Percentiles rank a stretch among this genome's conserved stretches.
Evolutionary conservation across 345 rosid genomes (phyloP).

Genomic region (Arabidopsis arenosa): DNA sequence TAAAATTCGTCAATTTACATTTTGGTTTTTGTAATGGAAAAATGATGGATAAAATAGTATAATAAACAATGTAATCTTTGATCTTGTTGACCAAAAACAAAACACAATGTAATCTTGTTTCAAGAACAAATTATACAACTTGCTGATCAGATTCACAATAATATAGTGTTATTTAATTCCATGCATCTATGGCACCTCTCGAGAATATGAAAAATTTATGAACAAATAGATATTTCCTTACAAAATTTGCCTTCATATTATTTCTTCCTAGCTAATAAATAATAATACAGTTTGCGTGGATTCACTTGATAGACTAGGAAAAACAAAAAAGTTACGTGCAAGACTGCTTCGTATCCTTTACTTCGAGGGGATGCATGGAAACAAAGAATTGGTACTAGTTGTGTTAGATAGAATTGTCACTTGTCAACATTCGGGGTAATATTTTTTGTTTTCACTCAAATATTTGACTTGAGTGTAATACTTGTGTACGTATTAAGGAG

Average conservation of each 20-base stretch:
- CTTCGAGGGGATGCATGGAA: slow-evolving; percentile 2
- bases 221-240: no score
- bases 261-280: neutral
- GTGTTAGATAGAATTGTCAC: neutral
- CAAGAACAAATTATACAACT: neutral
- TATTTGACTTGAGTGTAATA: neutral
- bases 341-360: neutral
- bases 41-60: neutral
- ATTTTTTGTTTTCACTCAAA: slow-evolving; percentile 2
- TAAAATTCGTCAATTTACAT: neutral
- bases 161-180: no score
- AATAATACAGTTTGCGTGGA: neutral
- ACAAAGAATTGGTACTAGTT: neutral
- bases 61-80: neutral
- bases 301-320: neutral
- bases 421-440: neutral
- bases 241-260: no score
- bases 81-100: slow-evolving; percentile 4
- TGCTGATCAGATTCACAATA: neutral
- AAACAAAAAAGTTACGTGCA: neutral
- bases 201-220: no score
- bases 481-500: no score
- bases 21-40: slow-evolving; percentile 4
- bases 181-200: no score
- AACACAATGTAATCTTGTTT: neutral